Conservation (phyloP, 768 basidiomycete genomes). For the Tephrocybe sp. region DNA sequence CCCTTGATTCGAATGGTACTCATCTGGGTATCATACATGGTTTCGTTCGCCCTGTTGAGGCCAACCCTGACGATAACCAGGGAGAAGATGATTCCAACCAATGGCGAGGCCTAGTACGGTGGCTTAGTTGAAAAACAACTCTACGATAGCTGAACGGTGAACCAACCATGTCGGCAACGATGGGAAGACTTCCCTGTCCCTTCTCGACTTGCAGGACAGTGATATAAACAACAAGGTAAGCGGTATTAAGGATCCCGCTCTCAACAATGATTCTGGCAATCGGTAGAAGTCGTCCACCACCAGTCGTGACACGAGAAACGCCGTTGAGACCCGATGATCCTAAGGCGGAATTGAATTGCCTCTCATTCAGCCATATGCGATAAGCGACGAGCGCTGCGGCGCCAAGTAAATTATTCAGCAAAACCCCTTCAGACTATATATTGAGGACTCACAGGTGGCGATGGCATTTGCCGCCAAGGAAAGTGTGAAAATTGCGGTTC, state of each 20-base stretch:
- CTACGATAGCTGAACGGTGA: no score
- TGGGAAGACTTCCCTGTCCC: slow-evolving; percentile 1
- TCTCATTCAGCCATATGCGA: background rate
- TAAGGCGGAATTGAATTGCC: background rate
- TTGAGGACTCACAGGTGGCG: background rate
- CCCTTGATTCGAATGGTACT: background rate
- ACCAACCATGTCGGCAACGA: slow-evolving; percentile 3
- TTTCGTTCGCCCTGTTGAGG: background rate
- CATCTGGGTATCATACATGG: background rate
- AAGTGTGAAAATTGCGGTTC: background rate
- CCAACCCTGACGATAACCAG: background rate
- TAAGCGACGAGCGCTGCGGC: background rate
- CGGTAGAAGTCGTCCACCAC: background rate
- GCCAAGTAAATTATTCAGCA: background rate
- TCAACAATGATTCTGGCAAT: slow-evolving; percentile 7
- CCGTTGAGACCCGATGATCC: no score
- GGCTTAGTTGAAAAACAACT: background rate
- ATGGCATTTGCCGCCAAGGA: slow-evolving; percentile 2
- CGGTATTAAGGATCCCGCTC: slow-evolving; percentile 10
- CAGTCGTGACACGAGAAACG: no score
- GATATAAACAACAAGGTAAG: slow-evolving; percentile 11
- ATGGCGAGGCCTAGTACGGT: background rate
- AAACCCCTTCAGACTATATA: background rate
- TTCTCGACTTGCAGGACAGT: slow-evolving; percentile 16
- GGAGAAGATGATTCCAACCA: slow-evolving; percentile 1